Evolutionary conservation across 768 basidiomycete species (phyloP).

Genomic region (Tricholoma furcatifolium): DNA sequence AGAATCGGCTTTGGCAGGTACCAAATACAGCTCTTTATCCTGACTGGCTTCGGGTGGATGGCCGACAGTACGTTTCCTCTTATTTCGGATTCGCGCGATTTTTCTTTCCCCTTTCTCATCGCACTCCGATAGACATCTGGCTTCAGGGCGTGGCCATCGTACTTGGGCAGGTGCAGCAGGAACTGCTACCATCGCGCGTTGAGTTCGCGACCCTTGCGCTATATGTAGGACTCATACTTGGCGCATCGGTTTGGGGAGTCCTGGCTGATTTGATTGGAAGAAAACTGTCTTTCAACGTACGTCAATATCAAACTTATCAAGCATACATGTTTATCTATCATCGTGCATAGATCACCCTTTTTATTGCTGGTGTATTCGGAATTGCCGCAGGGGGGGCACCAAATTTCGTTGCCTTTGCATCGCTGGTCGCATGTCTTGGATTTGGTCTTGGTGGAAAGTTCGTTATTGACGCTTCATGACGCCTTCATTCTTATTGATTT

Average conservation of each 20-base stretch:
- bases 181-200: constrained; percentile 39
- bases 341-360: constrained; percentile 25
- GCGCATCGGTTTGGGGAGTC: constrained; percentile 48
- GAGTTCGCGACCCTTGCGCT: constrained; percentile 47
- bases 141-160: constrained; percentile 47
- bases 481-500: constrained; percentile 14
- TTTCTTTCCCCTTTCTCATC: background rate
- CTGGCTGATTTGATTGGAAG: constrained; percentile 50
- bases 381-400: constrained; percentile 45
- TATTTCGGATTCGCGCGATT: background rate
- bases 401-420: constrained; percentile 45
- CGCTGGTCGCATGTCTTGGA: constrained; percentile 45
- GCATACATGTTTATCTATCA: background rate
- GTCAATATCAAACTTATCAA: background rate
- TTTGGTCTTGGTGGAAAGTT: constrained; percentile 54
- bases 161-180: constrained; percentile 41
- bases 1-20: constrained; percentile 52
- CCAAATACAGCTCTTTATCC: constrained; percentile 44
- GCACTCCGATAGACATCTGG: constrained; percentile 34
- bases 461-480: constrained; percentile 19
- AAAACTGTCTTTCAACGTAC: constrained; percentile 41
- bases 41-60: constrained; percentile 48
- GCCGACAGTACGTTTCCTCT: constrained; percentile 41
- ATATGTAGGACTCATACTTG: constrained; percentile 48
- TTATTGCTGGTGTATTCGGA: constrained; percentile 46